A percentile compares a stretch with the other conserved stretches of the same genome.
These are phyloP conservation scores for Penicillium sp. DNA, from an alignment of 2,329 filamentous ascomycete species.

Conservation along the genomic window DNA sequence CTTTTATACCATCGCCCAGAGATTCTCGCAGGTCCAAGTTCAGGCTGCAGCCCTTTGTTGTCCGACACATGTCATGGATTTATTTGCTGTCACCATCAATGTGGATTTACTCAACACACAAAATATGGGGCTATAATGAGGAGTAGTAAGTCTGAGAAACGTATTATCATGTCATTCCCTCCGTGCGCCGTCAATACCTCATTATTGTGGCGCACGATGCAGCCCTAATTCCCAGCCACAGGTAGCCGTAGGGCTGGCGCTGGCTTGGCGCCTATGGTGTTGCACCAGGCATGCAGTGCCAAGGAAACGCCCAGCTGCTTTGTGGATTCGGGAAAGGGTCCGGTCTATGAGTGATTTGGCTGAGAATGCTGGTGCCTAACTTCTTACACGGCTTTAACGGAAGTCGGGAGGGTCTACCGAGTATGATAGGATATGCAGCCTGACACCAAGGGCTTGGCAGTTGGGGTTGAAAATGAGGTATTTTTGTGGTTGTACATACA, in stretches of 20 bases:
- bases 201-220: conserved; percentile 18
- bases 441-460: conserved; percentile 9
- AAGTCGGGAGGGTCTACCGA: not conserved
- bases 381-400: conserved; percentile 1
- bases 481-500: not conserved
- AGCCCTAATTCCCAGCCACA: conserved; percentile 18
- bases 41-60: conserved; percentile 7
- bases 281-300: conserved; percentile 15
- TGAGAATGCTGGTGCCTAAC: conserved; percentile 23
- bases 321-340: not conserved
- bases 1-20: conserved; percentile 9
- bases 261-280: conserved; percentile 9
- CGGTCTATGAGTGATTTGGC: not conserved
- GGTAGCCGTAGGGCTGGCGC: not conserved
- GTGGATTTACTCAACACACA: not conserved
- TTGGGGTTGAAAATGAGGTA: not conserved
- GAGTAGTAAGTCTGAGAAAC: not conserved
- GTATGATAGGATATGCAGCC: conserved; percentile 7
- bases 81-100: conserved; percentile 13
- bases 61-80: conserved; percentile 19
- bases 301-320: conserved; percentile 8
- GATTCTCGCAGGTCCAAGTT: too few relatives aligned
- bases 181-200: not conserved
- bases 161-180: not conserved
- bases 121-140: not conserved